Conservation (phyloP, 2,329 filamentous ascomycete genomes). For the Aureobasidium sp. region DNA sequence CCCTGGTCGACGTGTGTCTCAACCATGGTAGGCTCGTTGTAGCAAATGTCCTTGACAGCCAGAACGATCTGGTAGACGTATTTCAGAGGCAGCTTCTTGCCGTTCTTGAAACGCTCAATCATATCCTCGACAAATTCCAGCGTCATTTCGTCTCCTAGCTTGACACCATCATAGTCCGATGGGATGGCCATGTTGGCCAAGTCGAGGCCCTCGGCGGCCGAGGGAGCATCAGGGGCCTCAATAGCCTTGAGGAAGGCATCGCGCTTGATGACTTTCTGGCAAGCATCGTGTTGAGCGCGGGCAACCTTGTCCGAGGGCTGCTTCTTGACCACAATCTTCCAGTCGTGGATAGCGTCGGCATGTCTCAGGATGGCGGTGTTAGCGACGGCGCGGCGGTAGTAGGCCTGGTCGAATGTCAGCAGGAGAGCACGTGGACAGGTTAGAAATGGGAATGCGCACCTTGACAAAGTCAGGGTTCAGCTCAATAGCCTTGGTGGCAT, state of each 20-base stretch:
- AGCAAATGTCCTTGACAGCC: constrained; percentile 80
- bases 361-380: constrained; percentile 86
- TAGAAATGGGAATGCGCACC: constrained; percentile 41
- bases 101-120: constrained; percentile 90
- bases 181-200: constrained; percentile 80
- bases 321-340: constrained; percentile 81
- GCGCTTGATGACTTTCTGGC: constrained; percentile 88
- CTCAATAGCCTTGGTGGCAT: constrained; percentile 86
- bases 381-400: constrained; percentile 86
- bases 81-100: constrained; percentile 92
- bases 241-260: constrained; percentile 92
- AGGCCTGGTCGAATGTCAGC: constrained; percentile 45
- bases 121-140: constrained; percentile 96
- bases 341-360: constrained; percentile 82
- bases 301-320: constrained; percentile 86
- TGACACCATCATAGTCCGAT: constrained; percentile 74
- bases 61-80: constrained; percentile 96
- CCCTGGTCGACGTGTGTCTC: constrained; percentile 76
- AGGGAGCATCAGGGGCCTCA: constrained; percentile 85
- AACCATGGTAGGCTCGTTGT: constrained; percentile 93
- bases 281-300: constrained; percentile 83
- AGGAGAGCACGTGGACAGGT: not conserved
- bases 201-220: constrained; percentile 83
- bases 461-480: constrained; percentile 84
- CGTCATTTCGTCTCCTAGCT: constrained; percentile 77